Base-by-base conservation (phyloP, 352 stramenopile genomes). In the Phytophthora aleatoria region DNA sequence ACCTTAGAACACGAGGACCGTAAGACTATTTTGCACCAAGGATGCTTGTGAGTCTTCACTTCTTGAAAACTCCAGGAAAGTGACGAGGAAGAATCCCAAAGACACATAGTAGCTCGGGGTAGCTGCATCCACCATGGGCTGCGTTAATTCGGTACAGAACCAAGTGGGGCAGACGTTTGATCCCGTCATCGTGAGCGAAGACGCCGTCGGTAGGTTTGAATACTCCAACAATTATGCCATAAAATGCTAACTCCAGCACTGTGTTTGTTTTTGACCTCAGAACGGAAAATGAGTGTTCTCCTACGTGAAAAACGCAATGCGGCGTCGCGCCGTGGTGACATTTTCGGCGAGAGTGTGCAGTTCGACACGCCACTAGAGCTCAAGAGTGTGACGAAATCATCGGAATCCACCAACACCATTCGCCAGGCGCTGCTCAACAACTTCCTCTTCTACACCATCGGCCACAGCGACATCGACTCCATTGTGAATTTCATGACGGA, bases 261-360 rank as follows among this genome's bases (percentile, higher is more conserved):
- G n/a, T 57, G 8, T n/a, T 48, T 52, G 15, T 52, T 24, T 54
- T 15, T 49, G 2, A 48, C 35, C 49, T 2, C 47, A 79, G 78
- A 87, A 36, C 60, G 68, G 8, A 82, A 85, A 39, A 79, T 90
- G 63, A 83, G 73, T 51, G 50, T 87, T 16, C 76, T 89, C 36
- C 74, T 92, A 68, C 79, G 81, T 31, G 82, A 89, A 59, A 93
- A 90, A 61, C 82, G 84, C 20, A 75, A 75, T 26, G 82, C 70
- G 9, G 81, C 81, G 2, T 61, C 73, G 30, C 76, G 81, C 6
- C 81, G 82, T 47, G 70, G 73, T 49, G 83, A 93, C 58, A 85
- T 93, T 47, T 91, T 90, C 48, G 80, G 80, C 26, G 85, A 93
- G 41, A 84, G 78, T 51, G 81, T 93, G 24, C 73, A 86, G 43